phyloP scores from a whole-genome alignment of 805 yeast species.

The Pichia gijzeniarum region DNA sequence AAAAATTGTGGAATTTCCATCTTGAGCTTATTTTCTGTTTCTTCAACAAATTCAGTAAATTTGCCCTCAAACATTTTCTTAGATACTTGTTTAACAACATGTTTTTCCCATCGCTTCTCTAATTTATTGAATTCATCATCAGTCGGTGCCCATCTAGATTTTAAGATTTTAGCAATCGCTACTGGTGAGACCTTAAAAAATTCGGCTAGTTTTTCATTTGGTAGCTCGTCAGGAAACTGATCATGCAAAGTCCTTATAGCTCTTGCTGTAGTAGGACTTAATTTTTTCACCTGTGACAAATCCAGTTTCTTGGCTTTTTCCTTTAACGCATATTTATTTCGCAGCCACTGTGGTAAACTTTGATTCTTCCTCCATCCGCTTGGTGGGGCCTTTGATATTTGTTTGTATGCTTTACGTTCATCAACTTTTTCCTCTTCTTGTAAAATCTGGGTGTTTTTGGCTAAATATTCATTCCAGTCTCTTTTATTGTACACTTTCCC shows the following conservation, averaged over 20 bases:
- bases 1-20: constrained; percentile 28
- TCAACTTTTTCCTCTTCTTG: constrained; percentile 12
- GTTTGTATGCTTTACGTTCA: constrained; percentile 4
- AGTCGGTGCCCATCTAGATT: constrained; percentile 69
- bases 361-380: constrained; percentile 37
- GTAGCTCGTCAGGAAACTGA: constrained; percentile 51
- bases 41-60: constrained; percentile 23
- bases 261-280: constrained; percentile 65
- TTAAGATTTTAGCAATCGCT: constrained; percentile 71
- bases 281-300: constrained; percentile 63
- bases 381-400: constrained; percentile 32
- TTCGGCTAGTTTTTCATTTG: constrained; percentile 51
- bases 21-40: constrained; percentile 24
- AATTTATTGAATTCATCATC: constrained; percentile 43
- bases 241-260: constrained; percentile 52
- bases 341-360: constrained; percentile 59
- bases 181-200: constrained; percentile 73
- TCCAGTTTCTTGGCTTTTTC: constrained; percentile 51
- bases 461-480: constrained; percentile 23
- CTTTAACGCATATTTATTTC: constrained; percentile 55
- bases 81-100: constrained; percentile 34
- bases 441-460: constrained; percentile 17
- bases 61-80: constrained; percentile 21
- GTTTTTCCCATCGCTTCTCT: constrained; percentile 45
- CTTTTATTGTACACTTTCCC: constrained; percentile 29